Evolutionary conservation across 2,329 filamentous ascomycete species (phyloP).

Genomic region (Nemania abortiva): DNA sequence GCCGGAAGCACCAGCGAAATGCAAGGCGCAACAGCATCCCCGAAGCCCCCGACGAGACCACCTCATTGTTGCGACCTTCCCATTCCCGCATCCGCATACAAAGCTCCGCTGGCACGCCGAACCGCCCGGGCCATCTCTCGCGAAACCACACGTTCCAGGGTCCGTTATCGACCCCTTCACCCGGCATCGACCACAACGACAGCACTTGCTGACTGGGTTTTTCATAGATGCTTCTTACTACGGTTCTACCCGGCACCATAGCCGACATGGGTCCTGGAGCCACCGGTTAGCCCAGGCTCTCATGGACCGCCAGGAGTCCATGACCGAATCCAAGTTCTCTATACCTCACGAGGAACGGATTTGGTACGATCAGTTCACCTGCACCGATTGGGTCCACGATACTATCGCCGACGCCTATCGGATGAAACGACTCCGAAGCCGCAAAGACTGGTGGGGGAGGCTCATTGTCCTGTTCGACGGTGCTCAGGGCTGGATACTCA

Average conservation of each 20-base stretch:
- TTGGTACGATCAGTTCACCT: constrained; percentile 99
- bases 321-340: constrained; percentile 74
- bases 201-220: neutral
- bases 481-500: constrained; percentile 93
- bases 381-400: constrained; percentile 98
- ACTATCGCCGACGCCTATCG: constrained; percentile 94
- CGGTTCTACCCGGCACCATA: constrained; percentile 62
- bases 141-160: constrained; percentile 61
- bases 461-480: constrained; percentile 83
- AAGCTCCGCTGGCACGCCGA: constrained; percentile 47
- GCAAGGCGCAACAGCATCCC: constrained; percentile 45
- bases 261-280: constrained; percentile 69
- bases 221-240: constrained; percentile 36
- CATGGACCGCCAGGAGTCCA: constrained; percentile 66
- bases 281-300: constrained; percentile 73
- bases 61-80: constrained; percentile 57
- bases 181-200: too few species aligned
- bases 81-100: constrained; percentile 59
- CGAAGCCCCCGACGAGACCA: constrained; percentile 57
- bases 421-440: constrained; percentile 81
- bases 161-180: constrained; percentile 43
- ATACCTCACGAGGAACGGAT: constrained; percentile 85
- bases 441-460: constrained; percentile 88
- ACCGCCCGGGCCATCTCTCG: constrained; percentile 47
- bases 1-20: constrained; percentile 45